Base-by-base conservation (phyloP, 805 yeast genomes). In the Saccharomyces kudriavzevii region DNA sequence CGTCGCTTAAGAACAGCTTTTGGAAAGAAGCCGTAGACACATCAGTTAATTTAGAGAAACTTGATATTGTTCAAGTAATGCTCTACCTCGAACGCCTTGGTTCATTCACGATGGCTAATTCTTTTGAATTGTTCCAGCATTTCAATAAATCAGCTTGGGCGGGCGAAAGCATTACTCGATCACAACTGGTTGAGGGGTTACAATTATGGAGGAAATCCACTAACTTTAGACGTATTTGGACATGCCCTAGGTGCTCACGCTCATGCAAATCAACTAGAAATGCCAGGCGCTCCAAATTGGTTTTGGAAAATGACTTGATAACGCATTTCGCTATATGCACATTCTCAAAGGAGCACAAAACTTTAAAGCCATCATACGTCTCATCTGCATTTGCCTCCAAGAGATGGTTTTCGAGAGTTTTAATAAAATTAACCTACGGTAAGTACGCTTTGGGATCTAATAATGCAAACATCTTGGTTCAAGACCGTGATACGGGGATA, bases 401-500 rank as follows among this genome's bases (percentile, higher is more conserved):
- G 60, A 81, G 90, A 56, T 91, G 98, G 98, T 89, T 87, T 63
- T 78, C 91, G 3, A 89, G 87, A 62, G 79, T 87, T 2, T 73
- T 91, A 53, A 85, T 90, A 49, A 91, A 89, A 64, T 72, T 94
- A 48, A 88, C 94, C 0, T 90, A 89, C 65, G 99, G 99, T 0
- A 86, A 86, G 61, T 86, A 90, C 66, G 82, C 83, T 49, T 70
- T 92, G 40, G 97, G 97, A 2, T 83, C 85, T 25, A 89, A 92
- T 65, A 89, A 95, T 49, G 99, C 97, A 9, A 92, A 92, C 64
- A 92, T 94, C 29, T 74, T 94, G 49, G 97, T 92, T 2, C 98
- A 94, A 68, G 97, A 94, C 67, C 76, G 99, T 56, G 75, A 79
- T 17, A 85, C 97, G 0, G 99, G 99, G 0, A 78, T 88, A 48